Percentiles rank a stretch among this genome's conserved stretches.
These are phyloP conservation scores for Diplodia intermedia DNA, from an alignment of 2,329 filamentous ascomycete species.

Conservation along the genomic window DNA sequence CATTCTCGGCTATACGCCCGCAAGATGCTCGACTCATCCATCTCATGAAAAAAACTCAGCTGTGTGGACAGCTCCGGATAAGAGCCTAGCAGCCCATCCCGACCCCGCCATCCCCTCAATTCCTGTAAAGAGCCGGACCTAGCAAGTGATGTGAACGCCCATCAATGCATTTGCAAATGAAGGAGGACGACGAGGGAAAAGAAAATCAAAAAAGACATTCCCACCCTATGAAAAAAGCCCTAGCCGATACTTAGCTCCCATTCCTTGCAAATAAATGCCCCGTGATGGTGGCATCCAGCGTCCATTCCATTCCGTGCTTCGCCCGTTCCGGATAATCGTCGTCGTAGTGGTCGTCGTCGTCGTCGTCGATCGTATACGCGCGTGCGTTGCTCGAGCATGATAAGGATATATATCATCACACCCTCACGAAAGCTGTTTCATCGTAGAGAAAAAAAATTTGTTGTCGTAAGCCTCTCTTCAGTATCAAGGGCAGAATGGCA, in stretches of 20 bases:
- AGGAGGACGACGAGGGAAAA: too few relatives aligned
- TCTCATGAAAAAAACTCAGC: neutral
- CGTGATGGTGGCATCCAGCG: too few relatives aligned
- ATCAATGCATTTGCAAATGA: too few relatives aligned
- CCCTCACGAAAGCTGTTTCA: slow-evolving; percentile 27
- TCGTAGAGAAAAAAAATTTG: neutral
- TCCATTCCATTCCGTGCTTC: neutral
- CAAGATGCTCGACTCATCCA: neutral
- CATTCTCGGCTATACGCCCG: neutral
- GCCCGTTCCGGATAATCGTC: neutral
- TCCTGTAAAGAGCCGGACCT: neutral
- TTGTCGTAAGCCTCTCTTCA: neutral
- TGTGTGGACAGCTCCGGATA: neutral
- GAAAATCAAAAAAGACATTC: too few relatives aligned
- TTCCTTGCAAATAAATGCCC: neutral
- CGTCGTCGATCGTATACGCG: slow-evolving; percentile 5
- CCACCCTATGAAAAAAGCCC: neutral
- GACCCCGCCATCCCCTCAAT: neutral
- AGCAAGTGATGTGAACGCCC: too few relatives aligned
- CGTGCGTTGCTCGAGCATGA: neutral
- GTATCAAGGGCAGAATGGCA: neutral
- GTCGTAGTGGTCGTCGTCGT: neutral
- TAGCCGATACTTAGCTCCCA: slow-evolving; percentile 6
- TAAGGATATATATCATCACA: slow-evolving; percentile 2
- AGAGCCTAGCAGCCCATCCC: neutral